Evolutionary conservation across 208 protist species (phyloP).

Genomic region (Naegleria gruberi): DNA sequence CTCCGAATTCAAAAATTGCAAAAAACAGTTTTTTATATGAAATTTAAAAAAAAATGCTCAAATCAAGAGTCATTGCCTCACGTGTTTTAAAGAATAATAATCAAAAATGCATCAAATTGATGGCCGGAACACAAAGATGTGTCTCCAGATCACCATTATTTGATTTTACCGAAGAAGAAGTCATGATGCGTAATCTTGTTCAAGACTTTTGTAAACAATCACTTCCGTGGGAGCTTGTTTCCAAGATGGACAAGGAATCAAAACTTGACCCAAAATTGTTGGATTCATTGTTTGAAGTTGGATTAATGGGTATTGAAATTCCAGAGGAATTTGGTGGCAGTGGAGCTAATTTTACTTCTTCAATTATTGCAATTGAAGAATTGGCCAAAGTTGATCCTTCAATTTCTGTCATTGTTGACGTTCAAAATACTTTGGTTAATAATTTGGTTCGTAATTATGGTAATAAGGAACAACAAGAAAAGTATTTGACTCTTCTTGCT

Average conservation of each 20-base stretch:
- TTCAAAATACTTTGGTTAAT: slow-evolving; percentile 81
- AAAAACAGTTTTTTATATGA: no score
- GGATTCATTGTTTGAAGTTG: slow-evolving; percentile 58
- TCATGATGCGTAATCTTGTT: not conserved
- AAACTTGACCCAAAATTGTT: slow-evolving; percentile 57
- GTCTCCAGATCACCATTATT: not conserved
- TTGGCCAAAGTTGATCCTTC: slow-evolving; percentile 65
- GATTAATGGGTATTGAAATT: slow-evolving; percentile 72
- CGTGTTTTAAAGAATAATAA: no score
- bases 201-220: not conserved
- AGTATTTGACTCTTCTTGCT: slow-evolving; percentile 76
- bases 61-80: no score
- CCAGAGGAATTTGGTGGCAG: slow-evolving; percentile 52
- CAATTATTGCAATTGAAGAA: slow-evolving; percentile 71
- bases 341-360: slow-evolving; percentile 61
- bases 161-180: not conserved
- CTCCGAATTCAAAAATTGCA: no score
- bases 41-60: no score
- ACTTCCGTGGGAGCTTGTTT: not conserved
- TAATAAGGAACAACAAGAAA: slow-evolving; percentile 59
- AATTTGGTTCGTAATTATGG: slow-evolving; percentile 63
- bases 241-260: slow-evolving; percentile 63
- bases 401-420: slow-evolving; percentile 70
- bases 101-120: no score
- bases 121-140: no score